These are phyloP conservation scores for Termitomyces eurrhizus DNA, from an alignment of 768 basidiomycete species.

Conservation along the genomic window DNA sequence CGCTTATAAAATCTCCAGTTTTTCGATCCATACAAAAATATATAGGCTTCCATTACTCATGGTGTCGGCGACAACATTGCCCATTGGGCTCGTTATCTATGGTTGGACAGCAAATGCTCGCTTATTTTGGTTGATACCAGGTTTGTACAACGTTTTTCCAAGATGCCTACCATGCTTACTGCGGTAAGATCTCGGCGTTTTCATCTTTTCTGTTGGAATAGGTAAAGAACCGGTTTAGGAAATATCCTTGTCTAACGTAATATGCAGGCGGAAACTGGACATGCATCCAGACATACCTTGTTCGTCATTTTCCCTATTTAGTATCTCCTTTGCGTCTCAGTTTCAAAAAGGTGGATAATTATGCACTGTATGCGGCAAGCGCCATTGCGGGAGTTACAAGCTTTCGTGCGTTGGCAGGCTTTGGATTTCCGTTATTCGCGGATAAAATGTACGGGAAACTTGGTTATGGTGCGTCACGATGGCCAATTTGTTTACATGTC, in stretches of 20 bases:
- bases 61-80: conserved; percentile 48
- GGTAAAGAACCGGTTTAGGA: conserved; percentile 26
- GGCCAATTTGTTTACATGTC: background rate
- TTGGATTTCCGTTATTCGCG: conserved; percentile 62
- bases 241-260: background rate
- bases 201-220: conserved; percentile 44
- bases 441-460: conserved; percentile 50
- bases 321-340: conserved; percentile 5
- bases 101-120: conserved; percentile 55
- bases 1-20: background rate
- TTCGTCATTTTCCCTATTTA: conserved; percentile 29
- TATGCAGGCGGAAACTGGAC: conserved; percentile 31
- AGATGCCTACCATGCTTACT: background rate
- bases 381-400: conserved; percentile 54
- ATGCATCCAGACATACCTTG: conserved; percentile 56
- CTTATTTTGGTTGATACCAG: conserved; percentile 56
- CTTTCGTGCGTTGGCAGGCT: conserved; percentile 55
- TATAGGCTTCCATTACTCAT: conserved; percentile 35
- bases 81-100: conserved; percentile 56
- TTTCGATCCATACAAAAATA: background rate
- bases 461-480: conserved; percentile 33
- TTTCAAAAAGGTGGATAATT: conserved; percentile 69
- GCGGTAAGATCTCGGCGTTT: conserved; percentile 32
- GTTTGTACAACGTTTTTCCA: conserved; percentile 25
- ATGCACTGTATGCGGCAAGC: conserved; percentile 67